Conservation (phyloP, 345 rosid species). For the Lepidium africanum region DNA sequence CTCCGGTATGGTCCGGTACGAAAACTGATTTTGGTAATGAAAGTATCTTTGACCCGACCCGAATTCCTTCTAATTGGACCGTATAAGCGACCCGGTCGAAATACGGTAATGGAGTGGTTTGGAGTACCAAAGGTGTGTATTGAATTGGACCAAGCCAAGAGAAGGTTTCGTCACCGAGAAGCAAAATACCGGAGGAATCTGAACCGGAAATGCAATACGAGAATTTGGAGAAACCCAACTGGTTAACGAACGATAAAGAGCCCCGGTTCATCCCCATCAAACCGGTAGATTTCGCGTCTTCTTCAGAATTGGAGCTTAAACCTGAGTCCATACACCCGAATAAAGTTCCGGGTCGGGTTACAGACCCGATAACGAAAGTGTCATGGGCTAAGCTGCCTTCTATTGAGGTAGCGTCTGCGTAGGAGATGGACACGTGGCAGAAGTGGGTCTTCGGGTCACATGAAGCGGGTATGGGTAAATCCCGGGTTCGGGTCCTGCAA, state of each 20-base stretch:
- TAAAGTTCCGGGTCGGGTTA: slow-evolving; percentile 28
- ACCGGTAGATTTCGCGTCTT: slow-evolving; percentile 62
- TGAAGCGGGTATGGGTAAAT: slow-evolving; percentile 46
- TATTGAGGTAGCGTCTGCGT: slow-evolving; percentile 60
- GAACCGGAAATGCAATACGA: slow-evolving; percentile 74
- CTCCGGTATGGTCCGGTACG: slow-evolving; percentile 74
- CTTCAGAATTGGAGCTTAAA: slow-evolving; percentile 46
- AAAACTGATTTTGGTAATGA: slow-evolving; percentile 44
- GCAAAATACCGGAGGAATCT: slow-evolving; percentile 57
- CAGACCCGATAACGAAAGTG: slow-evolving; percentile 39
- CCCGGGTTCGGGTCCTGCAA: slow-evolving; percentile 55
- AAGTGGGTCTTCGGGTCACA: slow-evolving; percentile 41
- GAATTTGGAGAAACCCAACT: slow-evolving; percentile 57
- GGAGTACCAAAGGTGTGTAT: slow-evolving; percentile 55
- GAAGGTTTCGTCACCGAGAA: slow-evolving; percentile 47
- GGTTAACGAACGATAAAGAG: slow-evolving; percentile 60
- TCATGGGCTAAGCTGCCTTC: slow-evolving; percentile 66
- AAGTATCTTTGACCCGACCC: slow-evolving; percentile 38
- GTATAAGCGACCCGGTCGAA: slow-evolving; percentile 69
- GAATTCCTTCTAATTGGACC: slow-evolving; percentile 58
- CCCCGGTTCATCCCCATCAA: slow-evolving; percentile 86
- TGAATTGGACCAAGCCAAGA: slow-evolving; percentile 45
- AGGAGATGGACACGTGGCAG: slow-evolving; percentile 63
- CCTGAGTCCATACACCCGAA: slow-evolving; percentile 83
- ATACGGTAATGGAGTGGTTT: slow-evolving; percentile 54